A percentile compares a stretch with the other conserved stretches of the same genome.
Conservation (phyloP, 2,329 filamentous ascomycete species). For the Sarocladiaceae sp. region DNA sequence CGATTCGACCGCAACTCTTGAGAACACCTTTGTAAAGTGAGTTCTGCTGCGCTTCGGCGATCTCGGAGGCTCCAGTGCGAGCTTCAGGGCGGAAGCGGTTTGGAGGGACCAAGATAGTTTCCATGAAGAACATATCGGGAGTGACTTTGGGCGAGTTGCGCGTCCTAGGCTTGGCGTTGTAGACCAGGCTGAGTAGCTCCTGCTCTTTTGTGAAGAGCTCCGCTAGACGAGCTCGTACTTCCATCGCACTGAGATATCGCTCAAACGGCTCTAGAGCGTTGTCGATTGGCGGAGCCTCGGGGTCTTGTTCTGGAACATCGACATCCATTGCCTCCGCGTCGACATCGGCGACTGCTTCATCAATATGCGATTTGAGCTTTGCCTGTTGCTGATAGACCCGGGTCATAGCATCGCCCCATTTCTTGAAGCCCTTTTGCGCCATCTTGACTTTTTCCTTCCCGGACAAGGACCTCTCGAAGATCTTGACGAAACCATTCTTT, state of each 20-base stretch:
- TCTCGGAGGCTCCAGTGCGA: conserved; percentile 69
- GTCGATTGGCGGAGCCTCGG: conserved; percentile 13
- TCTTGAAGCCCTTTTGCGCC: conserved; percentile 60
- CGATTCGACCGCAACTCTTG: conserved; percentile 65
- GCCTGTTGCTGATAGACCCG: conserved; percentile 22
- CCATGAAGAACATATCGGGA: conserved; percentile 91
- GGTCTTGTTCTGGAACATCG: conserved; percentile 17
- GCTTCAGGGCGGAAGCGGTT: conserved; percentile 89
- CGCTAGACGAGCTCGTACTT: conserved; percentile 72
- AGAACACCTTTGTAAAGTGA: conserved; percentile 80
- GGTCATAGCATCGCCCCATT: conserved; percentile 60
- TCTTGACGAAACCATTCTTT: conserved; percentile 87
- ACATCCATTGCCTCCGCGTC: conserved; percentile 34
- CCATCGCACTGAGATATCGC: conserved; percentile 73
- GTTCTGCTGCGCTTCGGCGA: conserved; percentile 87
- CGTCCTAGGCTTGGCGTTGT: conserved; percentile 62
- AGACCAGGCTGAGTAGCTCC: conserved; percentile 78
- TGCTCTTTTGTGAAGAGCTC: conserved; percentile 83
- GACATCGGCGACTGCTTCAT: conserved; percentile 67
- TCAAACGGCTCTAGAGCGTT: conserved; percentile 39
- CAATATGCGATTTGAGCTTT: conserved; percentile 38
- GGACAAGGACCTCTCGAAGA: conserved; percentile 77
- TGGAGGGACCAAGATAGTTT: conserved; percentile 79
- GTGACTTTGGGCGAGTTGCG: conserved; percentile 53
- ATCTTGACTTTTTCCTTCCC: conserved; percentile 73